Conservation (phyloP, 2,329 filamentous ascomycete species). For the Juglanconis oblonga region DNA sequence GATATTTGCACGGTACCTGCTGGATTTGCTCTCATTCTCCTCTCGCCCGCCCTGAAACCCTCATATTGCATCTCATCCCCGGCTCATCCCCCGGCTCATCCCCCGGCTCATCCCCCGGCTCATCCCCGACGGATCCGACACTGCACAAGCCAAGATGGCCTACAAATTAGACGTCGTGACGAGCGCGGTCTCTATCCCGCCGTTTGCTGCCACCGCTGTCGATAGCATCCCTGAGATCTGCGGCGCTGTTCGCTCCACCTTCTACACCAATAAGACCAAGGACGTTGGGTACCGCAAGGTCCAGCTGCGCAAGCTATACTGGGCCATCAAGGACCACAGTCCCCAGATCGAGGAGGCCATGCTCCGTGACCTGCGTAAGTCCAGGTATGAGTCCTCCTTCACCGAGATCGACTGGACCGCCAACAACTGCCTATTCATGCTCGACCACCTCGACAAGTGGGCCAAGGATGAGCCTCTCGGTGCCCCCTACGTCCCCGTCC, state of each 20-base stretch:
- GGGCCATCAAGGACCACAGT: slow-evolving; percentile 80
- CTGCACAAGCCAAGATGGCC: slow-evolving; percentile 1
- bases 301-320: slow-evolving; percentile 93
- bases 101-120: too few species aligned
- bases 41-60: too few species aligned
- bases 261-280: slow-evolving; percentile 76
- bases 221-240: slow-evolving; percentile 63
- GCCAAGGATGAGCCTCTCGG: slow-evolving; percentile 74
- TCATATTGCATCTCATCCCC: too few species aligned
- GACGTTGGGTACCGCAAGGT: slow-evolving; percentile 75
- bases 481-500: slow-evolving; percentile 59
- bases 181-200: slow-evolving; percentile 33
- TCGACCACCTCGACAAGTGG: slow-evolving; percentile 77
- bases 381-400: slow-evolving; percentile 68
- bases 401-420: slow-evolving; percentile 75
- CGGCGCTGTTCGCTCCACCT: slow-evolving; percentile 63
- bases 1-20: too few species aligned
- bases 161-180: slow-evolving; percentile 27
- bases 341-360: slow-evolving; percentile 72
- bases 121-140: too few species aligned
- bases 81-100: too few species aligned
- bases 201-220: slow-evolving; percentile 60
- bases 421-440: slow-evolving; percentile 76
- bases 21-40: too few species aligned
- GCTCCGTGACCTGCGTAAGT: slow-evolving; percentile 75